Evolutionary conservation across 2,329 filamentous ascomycete genomes (phyloP), one percentile per base, ranked within the genome.

Genomic region (Eutypella sp.): DNA sequence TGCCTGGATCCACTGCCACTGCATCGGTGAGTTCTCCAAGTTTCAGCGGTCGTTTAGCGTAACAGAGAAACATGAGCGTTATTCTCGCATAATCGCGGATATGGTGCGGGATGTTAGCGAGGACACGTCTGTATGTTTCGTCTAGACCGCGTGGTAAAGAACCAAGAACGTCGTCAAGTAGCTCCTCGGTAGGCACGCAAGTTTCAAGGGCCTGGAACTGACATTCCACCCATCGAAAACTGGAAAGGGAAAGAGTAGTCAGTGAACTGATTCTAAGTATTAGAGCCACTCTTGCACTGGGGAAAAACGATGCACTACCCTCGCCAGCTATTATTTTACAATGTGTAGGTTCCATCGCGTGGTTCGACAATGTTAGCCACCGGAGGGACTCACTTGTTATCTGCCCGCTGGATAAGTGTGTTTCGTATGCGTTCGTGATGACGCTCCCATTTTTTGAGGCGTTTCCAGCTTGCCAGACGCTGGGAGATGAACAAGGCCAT

Each of bases 201-300:
- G 42, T 20, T 3, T 46, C 46, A 1, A 67, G 45, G 36, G 55
- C 56, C 34, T 57, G 53, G 22, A 67, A 51, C 46, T 67, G 62
- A 41, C 64, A 67, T 33, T 60, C 58, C 1, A 63, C 65, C 64
- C 63, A 67, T 40, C 58, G 59, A 50, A 60, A 72, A 53, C 61
- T 67, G 43, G 44, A 61, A 49, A 36, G 40, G 13, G 48, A 41
- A 22, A 18, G 45, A n/a, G n/a, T n/a, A n/a, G n/a, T 41, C 40
- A 48, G 34, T 20, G 13, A 40, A 13, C 10, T 24, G 23, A 59
- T 41, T 16, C 53, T 34, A 23, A 51, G 59, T 3, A 56, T 22
- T 52, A 24, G n/a, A n/a, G n/a, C n/a, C n/a, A n/a, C n/a, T n/a
- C n/a, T n/a, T n/a, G n/a, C n/a, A n/a, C n/a, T n/a, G n/a, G n/a